A percentile compares a stretch with the other conserved stretches of the same genome.
phyloP scores from a whole-genome alignment of 2,329 filamentous ascomycete genomes.

The Claviceps sp. region DNA sequence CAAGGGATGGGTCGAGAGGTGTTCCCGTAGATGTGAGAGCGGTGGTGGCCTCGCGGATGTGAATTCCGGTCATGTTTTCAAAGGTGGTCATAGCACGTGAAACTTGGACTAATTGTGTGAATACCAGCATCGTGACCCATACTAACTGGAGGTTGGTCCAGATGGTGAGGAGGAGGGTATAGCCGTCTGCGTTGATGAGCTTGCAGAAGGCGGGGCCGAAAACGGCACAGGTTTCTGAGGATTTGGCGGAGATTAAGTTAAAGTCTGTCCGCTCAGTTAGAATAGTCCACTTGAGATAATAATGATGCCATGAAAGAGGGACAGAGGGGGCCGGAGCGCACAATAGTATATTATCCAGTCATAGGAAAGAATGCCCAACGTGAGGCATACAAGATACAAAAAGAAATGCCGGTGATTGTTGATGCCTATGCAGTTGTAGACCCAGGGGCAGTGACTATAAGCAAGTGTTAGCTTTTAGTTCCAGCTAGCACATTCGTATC shows the following conservation, averaged over 20 bases:
- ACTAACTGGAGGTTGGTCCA: constrained; percentile 79
- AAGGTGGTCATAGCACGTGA: constrained; percentile 89
- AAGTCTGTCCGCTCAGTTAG: constrained; percentile 40
- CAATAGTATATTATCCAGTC: constrained; percentile 62
- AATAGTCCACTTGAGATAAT: no score
- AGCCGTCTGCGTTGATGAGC: constrained; percentile 67
- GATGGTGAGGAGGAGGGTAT: constrained; percentile 63
- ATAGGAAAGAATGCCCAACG: constrained; percentile 59
- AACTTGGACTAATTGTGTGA: constrained; percentile 87
- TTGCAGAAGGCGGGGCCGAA: constrained; percentile 64
- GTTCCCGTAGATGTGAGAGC: constrained; percentile 69
- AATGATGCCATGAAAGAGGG: no score
- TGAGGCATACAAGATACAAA: constrained; percentile 70
- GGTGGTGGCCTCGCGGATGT: constrained; percentile 46
- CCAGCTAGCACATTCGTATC: no score
- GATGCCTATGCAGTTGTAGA: constrained; percentile 87
- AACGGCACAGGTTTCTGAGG: constrained; percentile 53
- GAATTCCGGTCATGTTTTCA: constrained; percentile 83
- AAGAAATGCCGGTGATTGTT: constrained; percentile 97
- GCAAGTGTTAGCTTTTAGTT: background rate
- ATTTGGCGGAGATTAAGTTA: constrained; percentile 38
- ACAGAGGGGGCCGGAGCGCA: constrained; percentile 25
- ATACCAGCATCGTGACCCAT: constrained; percentile 95
- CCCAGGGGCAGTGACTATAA: constrained; percentile 88
- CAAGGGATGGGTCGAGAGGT: constrained; percentile 54